phyloP scores from a whole-genome alignment of 768 basidiomycete species.

The Hortiboletus flavorubellus region DNA sequence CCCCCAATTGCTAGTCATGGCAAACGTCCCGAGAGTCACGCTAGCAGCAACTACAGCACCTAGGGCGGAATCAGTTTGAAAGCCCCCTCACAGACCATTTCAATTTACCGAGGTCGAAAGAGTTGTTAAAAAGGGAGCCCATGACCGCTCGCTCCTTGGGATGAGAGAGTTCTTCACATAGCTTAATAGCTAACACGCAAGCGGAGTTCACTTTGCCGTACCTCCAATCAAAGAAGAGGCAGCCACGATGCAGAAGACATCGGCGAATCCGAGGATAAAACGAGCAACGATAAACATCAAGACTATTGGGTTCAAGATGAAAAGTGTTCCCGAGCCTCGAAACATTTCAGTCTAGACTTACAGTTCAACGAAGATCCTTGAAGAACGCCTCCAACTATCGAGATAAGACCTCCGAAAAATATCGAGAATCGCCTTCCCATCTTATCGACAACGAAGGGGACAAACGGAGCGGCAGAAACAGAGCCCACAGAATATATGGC shows the following conservation, averaged over 20 bases:
- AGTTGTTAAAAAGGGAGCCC: neutral
- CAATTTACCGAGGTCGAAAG: constrained; percentile 4
- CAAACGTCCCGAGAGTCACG: constrained; percentile 37
- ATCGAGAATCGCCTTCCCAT: constrained; percentile 16
- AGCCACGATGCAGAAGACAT: constrained; percentile 12
- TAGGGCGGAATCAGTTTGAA: neutral
- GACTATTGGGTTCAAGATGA: neutral
- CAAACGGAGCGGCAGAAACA: constrained; percentile 48
- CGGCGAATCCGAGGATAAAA: constrained; percentile 14
- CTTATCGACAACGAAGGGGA: constrained; percentile 6
- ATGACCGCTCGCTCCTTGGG: neutral
- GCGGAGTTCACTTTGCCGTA: neutral
- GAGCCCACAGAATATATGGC: constrained; percentile 62
- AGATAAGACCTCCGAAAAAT: constrained; percentile 9
- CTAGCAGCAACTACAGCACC: constrained; percentile 40
- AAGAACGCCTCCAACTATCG: constrained; percentile 12
- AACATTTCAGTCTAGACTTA: neutral
- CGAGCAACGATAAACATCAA: constrained; percentile 15
- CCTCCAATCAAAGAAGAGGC: neutral
- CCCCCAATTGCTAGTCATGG: too few species aligned
- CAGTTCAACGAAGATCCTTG: constrained; percentile 16
- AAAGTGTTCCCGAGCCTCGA: neutral
- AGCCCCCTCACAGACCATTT: neutral
- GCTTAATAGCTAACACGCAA: too few species aligned
- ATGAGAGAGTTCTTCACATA: constrained; percentile 13